These are phyloP conservation scores for Stevia rebaudiana DNA, from an alignment of 140 eudicot species.

Conservation along the genomic window DNA sequence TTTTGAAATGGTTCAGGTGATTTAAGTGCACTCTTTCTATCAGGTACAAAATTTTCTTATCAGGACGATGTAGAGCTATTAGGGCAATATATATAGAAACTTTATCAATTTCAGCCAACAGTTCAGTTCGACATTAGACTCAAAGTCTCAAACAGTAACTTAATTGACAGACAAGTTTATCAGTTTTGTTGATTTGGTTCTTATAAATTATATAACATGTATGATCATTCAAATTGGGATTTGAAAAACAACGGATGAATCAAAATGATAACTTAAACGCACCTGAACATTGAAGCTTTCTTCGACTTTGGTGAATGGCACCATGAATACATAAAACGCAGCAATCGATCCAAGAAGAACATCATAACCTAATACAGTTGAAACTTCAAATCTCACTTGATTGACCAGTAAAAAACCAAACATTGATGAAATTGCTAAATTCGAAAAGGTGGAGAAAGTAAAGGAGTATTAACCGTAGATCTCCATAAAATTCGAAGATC, in stretches of 20 bases:
- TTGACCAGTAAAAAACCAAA: background rate
- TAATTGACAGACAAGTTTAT: background rate
- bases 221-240: background rate
- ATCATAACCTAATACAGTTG: constrained; percentile 66
- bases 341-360: constrained; percentile 77
- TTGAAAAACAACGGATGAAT: background rate
- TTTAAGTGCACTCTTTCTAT: too few relatives aligned
- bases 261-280: background rate
- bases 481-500: constrained; percentile 30
- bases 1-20: background rate
- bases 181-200: background rate
- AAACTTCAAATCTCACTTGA: background rate
- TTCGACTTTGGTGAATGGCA: constrained; percentile 92
- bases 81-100: background rate
- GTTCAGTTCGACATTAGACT: background rate
- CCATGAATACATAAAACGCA: constrained; percentile 76
- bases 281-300: constrained; percentile 99
- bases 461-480: constrained; percentile 21
- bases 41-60: background rate
- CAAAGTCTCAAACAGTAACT: background rate
- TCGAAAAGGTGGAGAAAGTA: background rate
- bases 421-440: background rate
- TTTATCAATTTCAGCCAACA: too few relatives aligned
- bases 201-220: background rate
- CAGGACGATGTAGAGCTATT: background rate